phyloP scores from a whole-genome alignment of 2,329 filamentous ascomycete genomes.

The Lasiodiplodia theobromae region DNA sequence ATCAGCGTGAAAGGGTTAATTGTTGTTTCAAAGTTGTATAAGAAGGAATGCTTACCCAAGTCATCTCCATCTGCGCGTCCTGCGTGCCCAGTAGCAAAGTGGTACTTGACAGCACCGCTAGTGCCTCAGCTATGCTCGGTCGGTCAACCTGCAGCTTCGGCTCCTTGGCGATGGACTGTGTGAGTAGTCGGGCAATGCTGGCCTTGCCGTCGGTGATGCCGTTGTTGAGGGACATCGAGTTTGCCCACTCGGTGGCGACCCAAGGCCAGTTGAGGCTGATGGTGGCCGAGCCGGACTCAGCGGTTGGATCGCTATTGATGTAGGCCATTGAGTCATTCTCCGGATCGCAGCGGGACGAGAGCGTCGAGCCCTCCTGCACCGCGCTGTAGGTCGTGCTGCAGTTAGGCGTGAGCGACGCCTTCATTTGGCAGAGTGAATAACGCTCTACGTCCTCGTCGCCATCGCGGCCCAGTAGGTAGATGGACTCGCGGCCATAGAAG shows the following conservation, averaged over 20 bases:
- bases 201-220: conserved; percentile 53
- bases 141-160: conserved; percentile 57
- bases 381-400: conserved; percentile 68
- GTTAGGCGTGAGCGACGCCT: conserved; percentile 67
- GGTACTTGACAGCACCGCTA: conserved; percentile 73
- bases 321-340: conserved; percentile 63
- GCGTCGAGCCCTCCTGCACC: conserved; percentile 60
- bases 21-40: background rate
- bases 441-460: conserved; percentile 42
- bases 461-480: conserved; percentile 68
- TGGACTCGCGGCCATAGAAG: conserved; percentile 51
- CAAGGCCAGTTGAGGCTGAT: conserved; percentile 51
- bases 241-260: conserved; percentile 53
- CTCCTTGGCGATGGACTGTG: conserved; percentile 51
- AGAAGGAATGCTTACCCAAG: conserved; percentile 42
- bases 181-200: conserved; percentile 53
- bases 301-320: conserved; percentile 57
- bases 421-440: conserved; percentile 73
- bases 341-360: conserved; percentile 70
- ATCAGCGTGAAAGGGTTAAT: background rate
- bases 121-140: conserved; percentile 75
- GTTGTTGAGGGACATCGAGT: conserved; percentile 51
- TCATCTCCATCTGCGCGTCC: conserved; percentile 66
- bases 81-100: conserved; percentile 69
- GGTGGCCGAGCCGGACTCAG: conserved; percentile 60